Conservation (phyloP, 1,139 yeast genomes). For the Kodamaea plutei region DNA sequence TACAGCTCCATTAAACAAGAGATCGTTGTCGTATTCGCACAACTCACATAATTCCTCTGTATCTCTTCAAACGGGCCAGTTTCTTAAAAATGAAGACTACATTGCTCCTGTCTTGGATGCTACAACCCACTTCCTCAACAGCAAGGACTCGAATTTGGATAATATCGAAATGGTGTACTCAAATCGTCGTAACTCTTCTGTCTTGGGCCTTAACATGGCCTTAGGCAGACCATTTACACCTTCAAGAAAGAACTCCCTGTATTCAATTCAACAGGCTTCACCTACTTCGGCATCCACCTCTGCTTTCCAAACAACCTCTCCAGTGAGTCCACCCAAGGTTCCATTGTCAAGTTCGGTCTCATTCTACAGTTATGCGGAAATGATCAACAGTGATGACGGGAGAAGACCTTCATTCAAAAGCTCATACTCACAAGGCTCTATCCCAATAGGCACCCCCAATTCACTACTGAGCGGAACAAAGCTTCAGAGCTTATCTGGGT, state of each 20-base stretch:
- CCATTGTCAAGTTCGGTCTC: constrained; percentile 48
- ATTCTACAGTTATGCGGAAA: constrained; percentile 77
- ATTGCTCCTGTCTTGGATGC: constrained; percentile 86
- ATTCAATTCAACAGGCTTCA: constrained; percentile 19
- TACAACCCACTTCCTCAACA: constrained; percentile 59
- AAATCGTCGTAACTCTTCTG: constrained; percentile 58
- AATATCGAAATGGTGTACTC: constrained; percentile 67
- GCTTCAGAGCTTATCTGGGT: constrained; percentile 6
- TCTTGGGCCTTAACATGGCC: constrained; percentile 58
- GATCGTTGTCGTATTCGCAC: constrained; percentile 25
- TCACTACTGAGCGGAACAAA: constrained; percentile 5
- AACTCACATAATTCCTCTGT: constrained; percentile 29
- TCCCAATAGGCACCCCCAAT: constrained; percentile 11
- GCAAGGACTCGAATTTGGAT: constrained; percentile 54
- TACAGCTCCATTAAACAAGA: constrained; percentile 19
- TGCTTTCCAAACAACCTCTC: constrained; percentile 15
- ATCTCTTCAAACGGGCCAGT: constrained; percentile 20
- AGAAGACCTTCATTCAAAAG: constrained; percentile 54
- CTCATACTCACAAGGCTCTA: constrained; percentile 26
- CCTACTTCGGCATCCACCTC: constrained; percentile 15
- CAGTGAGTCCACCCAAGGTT: constrained; percentile 39
- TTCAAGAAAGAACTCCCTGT: constrained; percentile 39
- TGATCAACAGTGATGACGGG: constrained; percentile 61
- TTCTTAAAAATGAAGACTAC: constrained; percentile 49
- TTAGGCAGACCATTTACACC: constrained; percentile 44